Conservation (phyloP, 2,329 filamentous ascomycete genomes). For the Aureobasidium melanogenum region DNA sequence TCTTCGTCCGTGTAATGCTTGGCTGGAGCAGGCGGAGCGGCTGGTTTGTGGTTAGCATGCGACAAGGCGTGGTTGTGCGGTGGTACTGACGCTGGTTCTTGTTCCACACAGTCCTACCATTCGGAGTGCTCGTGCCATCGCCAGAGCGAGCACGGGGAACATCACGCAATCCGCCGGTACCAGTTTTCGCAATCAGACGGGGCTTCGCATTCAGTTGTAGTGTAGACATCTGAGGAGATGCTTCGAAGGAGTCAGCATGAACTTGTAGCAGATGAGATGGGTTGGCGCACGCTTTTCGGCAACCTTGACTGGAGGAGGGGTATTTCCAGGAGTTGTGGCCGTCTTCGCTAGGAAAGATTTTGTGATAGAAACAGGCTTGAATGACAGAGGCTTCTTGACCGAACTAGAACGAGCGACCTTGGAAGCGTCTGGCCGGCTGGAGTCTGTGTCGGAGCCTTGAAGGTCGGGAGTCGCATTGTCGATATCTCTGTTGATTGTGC, state of each 20-base stretch:
- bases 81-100: conserved; percentile 68
- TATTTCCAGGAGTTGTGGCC: conserved; percentile 36
- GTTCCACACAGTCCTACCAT: conserved; percentile 74
- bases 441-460: conserved; percentile 64
- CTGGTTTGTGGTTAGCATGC: conserved; percentile 29
- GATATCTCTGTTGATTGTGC: neutral
- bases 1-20: conserved; percentile 84
- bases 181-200: conserved; percentile 67
- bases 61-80: conserved; percentile 22
- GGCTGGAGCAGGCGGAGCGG: conserved; percentile 57
- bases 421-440: conserved; percentile 48
- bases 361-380: conserved; percentile 80
- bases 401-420: conserved; percentile 50
- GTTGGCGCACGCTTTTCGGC: conserved; percentile 43
- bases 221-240: conserved; percentile 33
- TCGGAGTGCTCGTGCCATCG: conserved; percentile 43
- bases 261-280: conserved; percentile 15
- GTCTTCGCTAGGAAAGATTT: conserved; percentile 77
- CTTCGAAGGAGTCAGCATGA: conserved; percentile 28
- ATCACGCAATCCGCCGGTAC: conserved; percentile 52
- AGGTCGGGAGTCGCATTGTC: conserved; percentile 12
- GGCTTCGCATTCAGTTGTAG: conserved; percentile 52
- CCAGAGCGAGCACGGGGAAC: conserved; percentile 19
- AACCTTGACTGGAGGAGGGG: conserved; percentile 35
- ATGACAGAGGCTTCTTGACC: conserved; percentile 63